Evolutionary conservation across 2,329 filamentous ascomycete species (phyloP), one percentile per base, ranked within the genome.

Genomic region (Colletotrichum limetticola): DNA sequence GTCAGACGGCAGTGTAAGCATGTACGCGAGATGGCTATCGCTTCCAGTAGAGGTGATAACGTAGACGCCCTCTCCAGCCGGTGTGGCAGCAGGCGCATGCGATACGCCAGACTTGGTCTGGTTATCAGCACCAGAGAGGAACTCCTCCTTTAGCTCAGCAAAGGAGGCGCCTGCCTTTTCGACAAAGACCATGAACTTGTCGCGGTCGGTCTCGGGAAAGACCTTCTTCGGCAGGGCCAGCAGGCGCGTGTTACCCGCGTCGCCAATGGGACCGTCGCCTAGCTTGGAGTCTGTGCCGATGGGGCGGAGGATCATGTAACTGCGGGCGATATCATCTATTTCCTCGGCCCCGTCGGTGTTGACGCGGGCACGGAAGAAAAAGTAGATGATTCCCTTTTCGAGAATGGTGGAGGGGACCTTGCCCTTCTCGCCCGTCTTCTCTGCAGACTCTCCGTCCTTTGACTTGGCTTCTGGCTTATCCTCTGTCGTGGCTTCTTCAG

Each of bases 371-470:
- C 95, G 92, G 78, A 93, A 92, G 85, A 97, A 97, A 87, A 97
- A 97, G 86, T 97, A 97, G 76, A 98, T 91, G 77, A 97, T 89
- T 4, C 95, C 95, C 78, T 97, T 97, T 79, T 98, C 95, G 2
- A 97, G 86, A 28, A 97, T 91, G 62, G 78, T 87, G 0, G 88
- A 75, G 14, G 74, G 72, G 14, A 75, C 66, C 19, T 75, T 72
- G 2, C 53, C 35, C 59, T 71, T 64, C 26, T 69, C 46, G 22
- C 73, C 59, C 8, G 74, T 56, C 14, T 67, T 63, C 49, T 75
- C 74, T 9, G 74, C 74, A n/a, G 69, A 68, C 7, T 55, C 42
- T 9, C n/a, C 30, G 2, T 55, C n/a, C 7, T 28, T 3, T 5
- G 28, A 60, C 4, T 3, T 19, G 0, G 46, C 3, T 4, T 24